phyloP scores from a whole-genome alignment of 2,329 filamentous ascomycete genomes.

The Fusarium bulbicola region DNA sequence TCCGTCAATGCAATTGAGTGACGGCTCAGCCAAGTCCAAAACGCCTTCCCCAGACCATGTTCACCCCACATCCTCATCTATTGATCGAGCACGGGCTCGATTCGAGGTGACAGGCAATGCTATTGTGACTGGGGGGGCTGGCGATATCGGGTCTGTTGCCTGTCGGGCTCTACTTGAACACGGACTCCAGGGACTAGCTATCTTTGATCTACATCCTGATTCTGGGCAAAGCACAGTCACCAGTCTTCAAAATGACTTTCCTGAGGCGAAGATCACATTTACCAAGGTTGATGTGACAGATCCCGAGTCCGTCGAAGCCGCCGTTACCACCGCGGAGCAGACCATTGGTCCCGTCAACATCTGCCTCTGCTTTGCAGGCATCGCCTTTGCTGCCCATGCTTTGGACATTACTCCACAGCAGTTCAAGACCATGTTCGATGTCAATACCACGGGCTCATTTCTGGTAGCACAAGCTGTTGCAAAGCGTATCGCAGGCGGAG shows the following conservation, averaged over 20 bases:
- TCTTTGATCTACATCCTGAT: conserved; percentile 10
- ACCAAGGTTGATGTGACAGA: conserved; percentile 10
- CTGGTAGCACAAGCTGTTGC: conserved; percentile 72
- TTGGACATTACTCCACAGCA: conserved; percentile 66
- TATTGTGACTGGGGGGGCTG: conserved; percentile 5
- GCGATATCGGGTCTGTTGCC: conserved; percentile 6
- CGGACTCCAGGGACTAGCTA: background rate
- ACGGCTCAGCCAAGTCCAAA: background rate
- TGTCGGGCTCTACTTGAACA: conserved; percentile 15
- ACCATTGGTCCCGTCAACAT: background rate
- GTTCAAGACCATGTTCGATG: conserved; percentile 72
- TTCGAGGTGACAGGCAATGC: background rate
- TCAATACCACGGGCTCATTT: conserved; percentile 78
- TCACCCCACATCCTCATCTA: accelerated
- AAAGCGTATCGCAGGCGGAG: conserved; percentile 41
- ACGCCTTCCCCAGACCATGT: background rate
- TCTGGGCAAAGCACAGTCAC: background rate
- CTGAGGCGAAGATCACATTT: background rate
- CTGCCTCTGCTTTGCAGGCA: conserved; percentile 19
- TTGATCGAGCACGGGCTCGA: background rate
- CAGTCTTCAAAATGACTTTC: background rate
- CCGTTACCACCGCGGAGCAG: background rate
- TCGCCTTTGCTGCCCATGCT: conserved; percentile 57
- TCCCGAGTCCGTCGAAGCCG: background rate
- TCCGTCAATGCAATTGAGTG: conserved; percentile 18